Evolutionary conservation across 257 asterid genomes (phyloP).

Genomic region (Misopates orontium): DNA sequence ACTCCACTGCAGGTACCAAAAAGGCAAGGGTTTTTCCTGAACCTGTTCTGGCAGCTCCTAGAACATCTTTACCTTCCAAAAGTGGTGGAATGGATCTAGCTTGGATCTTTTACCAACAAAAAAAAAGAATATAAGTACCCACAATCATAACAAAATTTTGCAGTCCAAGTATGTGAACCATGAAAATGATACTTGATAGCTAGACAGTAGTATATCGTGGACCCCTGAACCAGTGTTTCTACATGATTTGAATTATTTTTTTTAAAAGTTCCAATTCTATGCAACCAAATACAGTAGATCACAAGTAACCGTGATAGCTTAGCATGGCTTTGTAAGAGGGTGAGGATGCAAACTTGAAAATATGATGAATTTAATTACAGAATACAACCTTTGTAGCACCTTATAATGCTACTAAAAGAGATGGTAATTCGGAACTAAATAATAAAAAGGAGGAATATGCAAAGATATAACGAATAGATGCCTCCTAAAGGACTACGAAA

Average conservation of each 20-base stretch:
- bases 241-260: not conserved
- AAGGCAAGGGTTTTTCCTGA: constrained; percentile 98
- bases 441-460: too few relatives aligned
- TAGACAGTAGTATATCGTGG: not conserved
- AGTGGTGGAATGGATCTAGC: constrained; percentile 84
- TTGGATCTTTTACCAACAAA: constrained; percentile 63
- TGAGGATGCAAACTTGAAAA: not conserved
- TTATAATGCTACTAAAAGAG: not conserved
- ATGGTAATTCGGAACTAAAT: too few relatives aligned
- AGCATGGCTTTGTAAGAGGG: not conserved
- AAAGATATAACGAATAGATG: too few relatives aligned
- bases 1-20: constrained; percentile 83
- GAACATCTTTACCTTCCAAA: constrained; percentile 82
- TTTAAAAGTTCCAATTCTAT: not conserved
- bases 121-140: not conserved
- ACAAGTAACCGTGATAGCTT: not conserved
- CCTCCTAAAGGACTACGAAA: too few relatives aligned
- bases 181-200: constrained; percentile 3
- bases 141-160: not conserved
- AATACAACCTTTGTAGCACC: not conserved
- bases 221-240: not conserved
- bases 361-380: not conserved
- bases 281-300: not conserved
- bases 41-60: constrained; percentile 99
- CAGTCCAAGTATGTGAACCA: constrained; percentile 1